Evolutionary conservation across 2,329 filamentous ascomycete species (phyloP).

Genomic region (Fusarium xyrophilum): DNA sequence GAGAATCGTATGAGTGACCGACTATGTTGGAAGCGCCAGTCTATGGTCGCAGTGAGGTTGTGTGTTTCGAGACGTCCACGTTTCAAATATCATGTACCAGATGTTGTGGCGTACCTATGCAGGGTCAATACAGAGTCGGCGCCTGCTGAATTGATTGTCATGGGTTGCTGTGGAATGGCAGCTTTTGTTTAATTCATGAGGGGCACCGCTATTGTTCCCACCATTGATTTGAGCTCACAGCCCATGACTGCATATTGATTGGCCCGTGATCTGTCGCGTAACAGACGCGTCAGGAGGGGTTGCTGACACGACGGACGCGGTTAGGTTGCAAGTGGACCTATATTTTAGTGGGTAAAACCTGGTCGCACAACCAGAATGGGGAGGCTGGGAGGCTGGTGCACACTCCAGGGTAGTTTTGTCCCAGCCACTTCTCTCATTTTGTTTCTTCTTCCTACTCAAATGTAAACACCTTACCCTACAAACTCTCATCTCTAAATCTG

Average conservation of each 20-base stretch:
- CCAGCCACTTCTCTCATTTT: slow-evolving; percentile 40
- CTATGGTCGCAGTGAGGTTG: slow-evolving; percentile 17
- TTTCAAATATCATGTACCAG: slow-evolving; percentile 10
- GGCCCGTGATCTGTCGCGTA: slow-evolving; percentile 40
- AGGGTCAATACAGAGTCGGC: slow-evolving; percentile 12
- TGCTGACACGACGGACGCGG: slow-evolving; percentile 34
- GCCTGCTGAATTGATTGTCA: slow-evolving; percentile 28
- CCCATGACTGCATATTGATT: slow-evolving; percentile 33
- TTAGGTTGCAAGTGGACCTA: slow-evolving; percentile 13
- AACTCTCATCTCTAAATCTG: slow-evolving; percentile 37
- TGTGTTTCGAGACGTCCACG: slow-evolving; percentile 16
- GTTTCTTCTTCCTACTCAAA: slow-evolving; percentile 33
- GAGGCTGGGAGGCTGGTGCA: slow-evolving; percentile 38
- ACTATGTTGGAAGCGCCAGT: slow-evolving; percentile 17
- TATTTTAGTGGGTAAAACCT: slow-evolving; percentile 30
- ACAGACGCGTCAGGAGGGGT: slow-evolving; percentile 40
- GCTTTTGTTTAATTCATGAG: slow-evolving; percentile 32
- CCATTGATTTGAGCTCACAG: slow-evolving; percentile 17
- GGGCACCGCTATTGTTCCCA: slow-evolving; percentile 29
- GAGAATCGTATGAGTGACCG: slow-evolving; percentile 10
- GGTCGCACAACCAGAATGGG: slow-evolving; percentile 26
- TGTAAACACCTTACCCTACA: slow-evolving; percentile 35
- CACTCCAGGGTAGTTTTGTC: slow-evolving; percentile 40
- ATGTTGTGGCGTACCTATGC: slow-evolving; percentile 16
- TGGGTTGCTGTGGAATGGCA: slow-evolving; percentile 18